These are phyloP conservation scores for Aspergillus japonicus DNA, from an alignment of 2,329 filamentous ascomycete genomes.

Conservation along the genomic window DNA sequence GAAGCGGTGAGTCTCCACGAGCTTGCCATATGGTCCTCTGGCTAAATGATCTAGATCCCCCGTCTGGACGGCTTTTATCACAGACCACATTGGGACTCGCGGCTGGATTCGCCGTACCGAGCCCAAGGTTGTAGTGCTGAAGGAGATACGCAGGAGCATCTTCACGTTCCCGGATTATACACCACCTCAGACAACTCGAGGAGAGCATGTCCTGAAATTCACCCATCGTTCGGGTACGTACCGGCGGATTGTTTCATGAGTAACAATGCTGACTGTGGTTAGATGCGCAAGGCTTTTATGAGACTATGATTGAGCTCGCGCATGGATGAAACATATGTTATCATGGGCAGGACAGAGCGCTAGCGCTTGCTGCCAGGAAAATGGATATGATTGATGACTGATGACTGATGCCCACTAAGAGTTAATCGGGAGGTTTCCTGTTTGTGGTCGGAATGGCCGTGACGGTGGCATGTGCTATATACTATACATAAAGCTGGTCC, in stretches of 20 bases:
- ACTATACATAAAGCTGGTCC: background rate
- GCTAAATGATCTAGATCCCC: conserved; percentile 44
- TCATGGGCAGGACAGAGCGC: background rate
- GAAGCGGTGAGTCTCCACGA: conserved; percentile 40
- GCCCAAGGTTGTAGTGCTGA: conserved; percentile 47
- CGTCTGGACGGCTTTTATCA: conserved; percentile 62
- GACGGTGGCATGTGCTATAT: background rate
- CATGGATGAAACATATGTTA: background rate
- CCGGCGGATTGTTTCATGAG: background rate
- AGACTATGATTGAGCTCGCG: conserved; percentile 33
- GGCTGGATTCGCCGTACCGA: conserved; percentile 50
- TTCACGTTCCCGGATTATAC: conserved; percentile 53
- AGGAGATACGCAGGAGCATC: conserved; percentile 53
- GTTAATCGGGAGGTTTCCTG: background rate
- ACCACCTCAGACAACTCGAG: conserved; percentile 36
- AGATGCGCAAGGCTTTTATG: conserved; percentile 43
- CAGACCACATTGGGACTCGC: conserved; percentile 46
- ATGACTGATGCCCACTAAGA: conserved; percentile 9
- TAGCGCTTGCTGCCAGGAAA: background rate
- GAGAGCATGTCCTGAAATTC: conserved; percentile 44
- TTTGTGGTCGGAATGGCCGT: background rate
- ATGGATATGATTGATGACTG: conserved; percentile 8
- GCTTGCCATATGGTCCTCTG: background rate
- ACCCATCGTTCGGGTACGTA: conserved; percentile 32
- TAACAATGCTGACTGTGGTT: conserved; percentile 10